These are phyloP conservation scores for Aspergillus fischeri DNA, from an alignment of 2,329 filamentous ascomycete genomes.

Conservation along the genomic window DNA sequence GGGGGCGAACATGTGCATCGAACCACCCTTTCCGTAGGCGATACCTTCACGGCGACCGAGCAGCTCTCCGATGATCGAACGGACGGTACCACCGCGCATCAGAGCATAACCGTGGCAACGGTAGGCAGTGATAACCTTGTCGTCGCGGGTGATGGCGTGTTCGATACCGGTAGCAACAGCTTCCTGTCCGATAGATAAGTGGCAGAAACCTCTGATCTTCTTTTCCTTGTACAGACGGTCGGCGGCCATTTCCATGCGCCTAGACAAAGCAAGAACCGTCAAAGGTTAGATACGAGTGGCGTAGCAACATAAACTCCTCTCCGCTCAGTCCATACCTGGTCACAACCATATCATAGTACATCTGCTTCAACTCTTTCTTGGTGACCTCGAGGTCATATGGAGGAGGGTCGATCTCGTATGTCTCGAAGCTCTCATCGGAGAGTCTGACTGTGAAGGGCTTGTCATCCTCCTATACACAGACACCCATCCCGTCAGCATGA, in stretches of 20 bases:
- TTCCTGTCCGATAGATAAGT: conserved; percentile 96
- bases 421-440: conserved; percentile 98
- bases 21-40: conserved; percentile 97
- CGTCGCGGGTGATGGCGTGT: conserved; percentile 83
- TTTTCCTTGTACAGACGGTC: conserved; percentile 99
- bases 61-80: conserved; percentile 92
- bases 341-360: conserved; percentile 97
- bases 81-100: conserved; percentile 89
- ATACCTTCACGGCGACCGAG: conserved; percentile 94
- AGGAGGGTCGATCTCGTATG: conserved; percentile 96
- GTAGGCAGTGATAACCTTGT: conserved; percentile 97
- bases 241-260: conserved; percentile 99
- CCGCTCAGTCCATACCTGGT: conserved; percentile 64
- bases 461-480: conserved; percentile 70
- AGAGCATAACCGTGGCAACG: conserved; percentile 97
- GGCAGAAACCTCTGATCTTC: conserved; percentile 99
- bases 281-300: neutral
- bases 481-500: conserved; percentile 19
- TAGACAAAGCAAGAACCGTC: conserved; percentile 34
- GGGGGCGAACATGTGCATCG: conserved; percentile 99
- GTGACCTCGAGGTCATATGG: conserved; percentile 88
- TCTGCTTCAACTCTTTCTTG: conserved; percentile 97
- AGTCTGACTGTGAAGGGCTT: conserved; percentile 88
- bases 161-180: conserved; percentile 96
- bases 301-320: neutral